Conservation (phyloP, 2,329 filamentous ascomycete species). For the Colletotrichum kahawae region DNA sequence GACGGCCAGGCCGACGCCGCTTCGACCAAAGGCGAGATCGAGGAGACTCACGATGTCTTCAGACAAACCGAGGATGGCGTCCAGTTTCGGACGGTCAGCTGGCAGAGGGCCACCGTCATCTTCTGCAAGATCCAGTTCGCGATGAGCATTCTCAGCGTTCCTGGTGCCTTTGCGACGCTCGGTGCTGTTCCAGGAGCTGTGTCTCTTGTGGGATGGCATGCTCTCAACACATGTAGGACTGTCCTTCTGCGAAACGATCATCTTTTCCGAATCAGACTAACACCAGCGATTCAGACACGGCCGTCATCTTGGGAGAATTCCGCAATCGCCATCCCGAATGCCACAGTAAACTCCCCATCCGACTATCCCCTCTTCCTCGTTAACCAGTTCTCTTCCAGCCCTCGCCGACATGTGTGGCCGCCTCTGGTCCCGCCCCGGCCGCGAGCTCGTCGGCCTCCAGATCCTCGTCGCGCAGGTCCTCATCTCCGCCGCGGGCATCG, state of each 20-base stretch:
- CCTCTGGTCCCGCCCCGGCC: conserved; percentile 56
- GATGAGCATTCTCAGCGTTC: conserved; percentile 28
- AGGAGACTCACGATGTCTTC: conserved; percentile 28
- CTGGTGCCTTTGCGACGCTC: conserved; percentile 20
- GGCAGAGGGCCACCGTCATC: conserved; percentile 44
- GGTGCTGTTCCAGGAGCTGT: conserved; percentile 38
- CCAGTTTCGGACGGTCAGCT: conserved; percentile 36
- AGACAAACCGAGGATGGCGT: conserved; percentile 28
- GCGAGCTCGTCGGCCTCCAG: conserved; percentile 50
- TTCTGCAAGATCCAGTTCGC: conserved; percentile 40
- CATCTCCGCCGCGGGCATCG: conserved; percentile 26
- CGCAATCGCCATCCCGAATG: background rate
- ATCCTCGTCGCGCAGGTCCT: conserved; percentile 29
- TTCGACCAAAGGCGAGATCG: background rate
- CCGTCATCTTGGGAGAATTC: background rate
- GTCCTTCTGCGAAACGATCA: rapidly evolving
- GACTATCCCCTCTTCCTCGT: too few species aligned
- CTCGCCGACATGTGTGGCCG: conserved; percentile 30
- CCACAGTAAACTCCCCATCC: background rate
- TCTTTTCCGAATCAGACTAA: background rate
- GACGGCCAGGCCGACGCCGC: background rate
- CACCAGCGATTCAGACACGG: background rate
- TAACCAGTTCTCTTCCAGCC: background rate
- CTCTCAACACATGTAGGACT: conserved; percentile 32
- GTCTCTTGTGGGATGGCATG: conserved; percentile 36